Evolutionary conservation across 345 rosid species (phyloP).

Genomic region (Laguncularia racemosa): DNA sequence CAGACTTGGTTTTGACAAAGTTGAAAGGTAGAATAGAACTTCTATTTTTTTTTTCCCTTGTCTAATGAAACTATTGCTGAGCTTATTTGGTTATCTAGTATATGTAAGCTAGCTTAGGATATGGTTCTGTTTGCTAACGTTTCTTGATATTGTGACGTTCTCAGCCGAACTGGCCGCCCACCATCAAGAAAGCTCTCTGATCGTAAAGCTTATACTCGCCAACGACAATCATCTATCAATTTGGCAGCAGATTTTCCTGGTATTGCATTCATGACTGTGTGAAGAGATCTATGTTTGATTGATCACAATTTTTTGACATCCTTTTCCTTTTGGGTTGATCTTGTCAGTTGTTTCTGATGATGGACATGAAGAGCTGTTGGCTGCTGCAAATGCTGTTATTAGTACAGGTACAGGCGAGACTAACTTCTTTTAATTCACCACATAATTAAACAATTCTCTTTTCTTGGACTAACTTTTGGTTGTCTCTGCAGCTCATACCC

Average conservation of each 20-base stretch:
- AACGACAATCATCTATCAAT: conserved; percentile 46
- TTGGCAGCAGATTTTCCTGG: conserved; percentile 73
- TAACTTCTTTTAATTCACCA: not conserved
- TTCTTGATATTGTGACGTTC: conserved; percentile 11
- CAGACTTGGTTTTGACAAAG: conserved; percentile 61
- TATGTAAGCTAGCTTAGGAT: not conserved
- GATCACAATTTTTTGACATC: conserved; percentile 9
- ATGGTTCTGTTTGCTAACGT: conserved; percentile 14
- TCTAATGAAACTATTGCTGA: not conserved
- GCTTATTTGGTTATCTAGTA: conserved; percentile 5
- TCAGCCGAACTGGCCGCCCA: conserved; percentile 92
- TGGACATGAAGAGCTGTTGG: conserved; percentile 76
- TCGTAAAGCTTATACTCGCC: conserved; percentile 76
- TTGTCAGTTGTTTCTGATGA: conserved; percentile 64
- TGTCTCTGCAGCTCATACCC: conserved; percentile 45
- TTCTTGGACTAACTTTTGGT: conserved; percentile 23
- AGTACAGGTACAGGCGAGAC: conserved; percentile 7
- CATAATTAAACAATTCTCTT: conserved; percentile 11
- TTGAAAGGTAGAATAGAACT: conserved; percentile 52
- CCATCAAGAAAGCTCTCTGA: conserved; percentile 86
- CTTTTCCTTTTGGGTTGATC: conserved; percentile 17
- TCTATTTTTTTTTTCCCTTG: conserved; percentile 1
- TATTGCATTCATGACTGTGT: conserved; percentile 23
- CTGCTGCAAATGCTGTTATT: conserved; percentile 71
- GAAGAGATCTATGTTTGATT: not conserved